Percentiles rank a stretch among this genome's conserved stretches.
Evolutionary conservation across 805 yeast genomes (phyloP).

Genomic region (Saturnispora hagleri): DNA sequence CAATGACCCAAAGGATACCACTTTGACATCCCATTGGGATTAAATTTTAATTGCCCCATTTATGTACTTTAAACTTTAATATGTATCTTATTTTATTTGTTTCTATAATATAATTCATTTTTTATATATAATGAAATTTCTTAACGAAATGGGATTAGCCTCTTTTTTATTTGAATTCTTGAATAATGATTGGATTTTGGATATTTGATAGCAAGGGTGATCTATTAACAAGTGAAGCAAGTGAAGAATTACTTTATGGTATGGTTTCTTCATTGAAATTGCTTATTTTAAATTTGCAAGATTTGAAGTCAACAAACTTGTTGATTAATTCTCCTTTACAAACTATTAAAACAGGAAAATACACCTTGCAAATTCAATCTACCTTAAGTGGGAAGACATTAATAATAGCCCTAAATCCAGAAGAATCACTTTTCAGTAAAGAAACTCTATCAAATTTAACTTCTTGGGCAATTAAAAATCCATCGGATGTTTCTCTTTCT

Average conservation of each 20-base stretch:
- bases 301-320: background rate
- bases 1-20: slow-evolving; percentile 28
- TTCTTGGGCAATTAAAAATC: slow-evolving; percentile 3
- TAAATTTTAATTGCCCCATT: background rate
- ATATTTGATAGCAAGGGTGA: slow-evolving; percentile 1
- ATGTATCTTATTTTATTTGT: background rate
- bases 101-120: background rate
- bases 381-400: slow-evolving; percentile 4
- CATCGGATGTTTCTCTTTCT: slow-evolving; percentile 5
- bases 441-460: slow-evolving; percentile 1
- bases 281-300: background rate
- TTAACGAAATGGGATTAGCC: background rate
- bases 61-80: background rate
- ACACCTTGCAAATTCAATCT: slow-evolving; percentile 5
- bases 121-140: background rate
- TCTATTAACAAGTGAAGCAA: background rate
- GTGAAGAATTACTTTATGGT: slow-evolving; percentile 6
- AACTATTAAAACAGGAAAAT: slow-evolving; percentile 2
- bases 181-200: slow-evolving; percentile 4
- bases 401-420: background rate
- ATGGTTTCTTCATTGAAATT: slow-evolving; percentile 2
- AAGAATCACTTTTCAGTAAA: background rate
- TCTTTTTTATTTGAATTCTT: background rate
- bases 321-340: slow-evolving; percentile 1
- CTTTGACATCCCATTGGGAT: slow-evolving; percentile 28